Evolutionary conservation across 768 basidiomycete species (phyloP), one percentile per base, ranked within the genome.

Genomic region (Leccinum truebloodii): DNA sequence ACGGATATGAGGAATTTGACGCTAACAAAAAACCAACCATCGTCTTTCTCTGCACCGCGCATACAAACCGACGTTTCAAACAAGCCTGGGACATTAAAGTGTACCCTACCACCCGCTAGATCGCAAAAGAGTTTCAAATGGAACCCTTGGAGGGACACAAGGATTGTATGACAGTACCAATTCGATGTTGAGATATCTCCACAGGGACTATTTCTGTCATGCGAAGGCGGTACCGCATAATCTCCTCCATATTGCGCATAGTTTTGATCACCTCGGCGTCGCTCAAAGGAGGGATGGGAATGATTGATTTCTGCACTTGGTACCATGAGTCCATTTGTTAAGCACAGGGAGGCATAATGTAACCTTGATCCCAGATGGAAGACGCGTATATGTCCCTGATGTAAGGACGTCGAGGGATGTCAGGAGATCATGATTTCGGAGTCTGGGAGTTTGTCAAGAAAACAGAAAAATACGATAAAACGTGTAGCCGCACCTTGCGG

Each of bases 391-490:
- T 16, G 90, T 87, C 0, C 95, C 95, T 13, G 86, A 87, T 2
- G 90, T 90, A 34, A 97, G 80, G 57, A 98, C 90, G 65, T 95
- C 90, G 39, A 98, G 77, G 24, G 95, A 95, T 1, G 94, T 96
- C 4, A 95, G 81, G 24, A 98, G 78, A 74, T 98, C 96, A 62
- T 95, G 94, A 75, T 98, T 98, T 59, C 95, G 88, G 20, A 94
- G 83, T 69, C 95, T 94, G 67, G 6, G 13, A 5, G 34, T 20
- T 12, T 10, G 41, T 64, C 28, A 60, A 52, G 34, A 48, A 41
- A 7, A 54, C 22, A 26, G 46, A 3, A 24, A 51, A 8, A 26
- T 22, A 16, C 10, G 22, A 34, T 12, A 20, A 18, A 7, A 6
- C 12, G 52, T 4, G 9, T 9, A 6, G 24, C 70, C 81, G 63